phyloP scores from a whole-genome alignment of 805 yeast species.

The Cephaloascus fragrans region DNA sequence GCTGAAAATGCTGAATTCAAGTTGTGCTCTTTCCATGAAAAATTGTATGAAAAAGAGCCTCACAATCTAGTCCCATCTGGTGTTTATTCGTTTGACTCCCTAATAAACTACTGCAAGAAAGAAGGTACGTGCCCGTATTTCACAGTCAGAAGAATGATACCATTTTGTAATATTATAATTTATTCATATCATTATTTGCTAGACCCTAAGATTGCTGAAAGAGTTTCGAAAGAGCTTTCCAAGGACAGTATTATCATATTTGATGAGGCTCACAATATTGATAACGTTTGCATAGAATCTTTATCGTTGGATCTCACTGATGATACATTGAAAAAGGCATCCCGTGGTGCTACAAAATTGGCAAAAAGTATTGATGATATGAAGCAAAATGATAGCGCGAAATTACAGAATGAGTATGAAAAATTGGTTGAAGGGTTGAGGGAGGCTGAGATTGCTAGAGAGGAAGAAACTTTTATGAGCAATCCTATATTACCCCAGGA shows the following conservation, averaged over 20 bases:
- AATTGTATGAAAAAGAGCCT: constrained; percentile 77
- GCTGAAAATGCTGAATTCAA: constrained; percentile 25
- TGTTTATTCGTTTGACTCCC: constrained; percentile 85
- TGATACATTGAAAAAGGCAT: constrained; percentile 76
- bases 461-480: constrained; percentile 65
- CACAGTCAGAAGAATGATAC: constrained; percentile 95
- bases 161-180: constrained; percentile 86
- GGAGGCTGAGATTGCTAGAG: constrained; percentile 62
- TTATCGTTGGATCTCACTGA: constrained; percentile 86
- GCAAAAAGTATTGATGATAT: constrained; percentile 79
- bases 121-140: constrained; percentile 91
- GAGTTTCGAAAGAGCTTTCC: constrained; percentile 87
- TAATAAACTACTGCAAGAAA: constrained; percentile 66
- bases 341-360: constrained; percentile 75
- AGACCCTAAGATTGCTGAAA: constrained; percentile 94
- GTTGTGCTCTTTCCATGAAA: constrained; percentile 86
- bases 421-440: constrained; percentile 83
- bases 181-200: constrained; percentile 93
- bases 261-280: constrained; percentile 98
- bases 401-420: constrained; percentile 84
- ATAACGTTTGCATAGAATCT: constrained; percentile 96
- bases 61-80: constrained; percentile 87
- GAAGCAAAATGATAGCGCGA: constrained; percentile 71
- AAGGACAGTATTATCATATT: constrained; percentile 91
- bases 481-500: constrained; percentile 85